Conservation (phyloP, 1,284 basidiomycete species). For the Phlebopus sp. region DNA sequence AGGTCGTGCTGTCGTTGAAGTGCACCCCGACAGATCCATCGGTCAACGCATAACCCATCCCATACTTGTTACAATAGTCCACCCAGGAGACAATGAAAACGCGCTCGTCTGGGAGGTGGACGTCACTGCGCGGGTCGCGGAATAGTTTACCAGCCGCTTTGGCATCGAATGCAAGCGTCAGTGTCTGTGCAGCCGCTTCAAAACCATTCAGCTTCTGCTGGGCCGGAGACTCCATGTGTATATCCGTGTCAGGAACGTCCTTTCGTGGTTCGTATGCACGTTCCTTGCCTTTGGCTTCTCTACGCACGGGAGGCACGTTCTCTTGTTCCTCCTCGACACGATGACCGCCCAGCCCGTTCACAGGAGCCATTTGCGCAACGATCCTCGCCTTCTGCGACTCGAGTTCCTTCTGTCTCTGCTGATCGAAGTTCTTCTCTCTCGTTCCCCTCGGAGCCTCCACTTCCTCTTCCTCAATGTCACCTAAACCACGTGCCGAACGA, state of each 20-base stretch:
- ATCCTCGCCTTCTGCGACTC: slow-evolving; percentile 87
- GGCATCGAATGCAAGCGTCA: slow-evolving; percentile 69
- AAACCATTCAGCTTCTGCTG: slow-evolving; percentile 52
- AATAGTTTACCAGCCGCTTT: slow-evolving; percentile 59
- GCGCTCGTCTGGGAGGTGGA: slow-evolving; percentile 58
- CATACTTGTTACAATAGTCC: slow-evolving; percentile 98
- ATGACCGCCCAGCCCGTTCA: slow-evolving; percentile 33
- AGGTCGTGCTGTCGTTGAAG: slow-evolving; percentile 91
- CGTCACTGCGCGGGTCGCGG: slow-evolving; percentile 56
- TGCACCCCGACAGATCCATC: slow-evolving; percentile 94
- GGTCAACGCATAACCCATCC: slow-evolving; percentile 95
- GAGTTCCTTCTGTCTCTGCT: slow-evolving; percentile 65
- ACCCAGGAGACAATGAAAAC: slow-evolving; percentile 98
- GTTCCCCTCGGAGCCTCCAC: slow-evolving; percentile 31
- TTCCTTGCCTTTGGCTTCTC: slow-evolving; percentile 31
- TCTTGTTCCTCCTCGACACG: slow-evolving; percentile 41
- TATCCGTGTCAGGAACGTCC: slow-evolving; percentile 19
- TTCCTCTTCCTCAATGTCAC: slow-evolving; percentile 53
- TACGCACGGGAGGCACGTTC: slow-evolving; percentile 39
- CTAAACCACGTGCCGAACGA: slow-evolving; percentile 38
- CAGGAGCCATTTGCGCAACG: slow-evolving; percentile 86
- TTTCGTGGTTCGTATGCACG: slow-evolving; percentile 32
- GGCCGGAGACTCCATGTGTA: slow-evolving; percentile 19
- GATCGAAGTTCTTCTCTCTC: slow-evolving; percentile 46
- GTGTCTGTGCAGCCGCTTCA: slow-evolving; percentile 63